Evolutionary conservation across 352 stramenopile species (phyloP).

Genomic region (Pythium apleroticum): DNA sequence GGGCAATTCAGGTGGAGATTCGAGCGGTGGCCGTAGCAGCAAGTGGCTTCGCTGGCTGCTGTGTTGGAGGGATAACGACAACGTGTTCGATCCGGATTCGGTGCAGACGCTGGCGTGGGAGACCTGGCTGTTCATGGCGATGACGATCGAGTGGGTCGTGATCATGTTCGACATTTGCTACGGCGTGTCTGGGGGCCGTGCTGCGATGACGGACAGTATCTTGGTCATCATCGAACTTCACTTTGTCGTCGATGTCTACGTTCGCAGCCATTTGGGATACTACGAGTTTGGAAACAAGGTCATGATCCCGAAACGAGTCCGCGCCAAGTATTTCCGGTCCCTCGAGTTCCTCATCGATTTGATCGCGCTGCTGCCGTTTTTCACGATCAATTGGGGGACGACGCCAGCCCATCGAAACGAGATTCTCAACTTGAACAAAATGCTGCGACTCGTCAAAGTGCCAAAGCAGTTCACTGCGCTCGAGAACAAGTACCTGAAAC

Average conservation of each 20-base stretch:
- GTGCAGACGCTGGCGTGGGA: slow-evolving; percentile 52
- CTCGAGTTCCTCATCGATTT: slow-evolving; percentile 45
- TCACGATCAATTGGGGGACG: slow-evolving; percentile 43
- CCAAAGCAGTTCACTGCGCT: slow-evolving; percentile 48
- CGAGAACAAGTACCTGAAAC: slow-evolving; percentile 66
- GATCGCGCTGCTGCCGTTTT: slow-evolving; percentile 50
- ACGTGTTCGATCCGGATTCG: slow-evolving; percentile 57
- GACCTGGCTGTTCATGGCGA: slow-evolving; percentile 50
- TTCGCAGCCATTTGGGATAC: slow-evolving; percentile 52
- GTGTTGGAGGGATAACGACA: slow-evolving; percentile 16
- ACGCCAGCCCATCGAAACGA: slow-evolving; percentile 25
- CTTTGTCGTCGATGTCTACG: slow-evolving; percentile 59
- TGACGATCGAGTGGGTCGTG: slow-evolving; percentile 51
- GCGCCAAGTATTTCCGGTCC: slow-evolving; percentile 47
- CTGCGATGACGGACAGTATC: slow-evolving; percentile 26
- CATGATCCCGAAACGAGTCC: slow-evolving; percentile 44
- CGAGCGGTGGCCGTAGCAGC: not conserved
- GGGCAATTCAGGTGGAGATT: not conserved
- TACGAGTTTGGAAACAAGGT: slow-evolving; percentile 76
- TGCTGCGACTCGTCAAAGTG: slow-evolving; percentile 57
- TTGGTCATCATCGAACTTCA: slow-evolving; percentile 40
- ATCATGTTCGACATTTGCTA: slow-evolving; percentile 58
- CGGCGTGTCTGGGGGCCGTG: slow-evolving; percentile 14
- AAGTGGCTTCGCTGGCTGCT: not conserved
- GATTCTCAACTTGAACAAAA: slow-evolving; percentile 68